Percentiles rank a stretch among this genome's conserved stretches.
These are phyloP conservation scores for Xylaria sp. DNA, from an alignment of 2,329 filamentous ascomycete genomes.

Conservation along the genomic window DNA sequence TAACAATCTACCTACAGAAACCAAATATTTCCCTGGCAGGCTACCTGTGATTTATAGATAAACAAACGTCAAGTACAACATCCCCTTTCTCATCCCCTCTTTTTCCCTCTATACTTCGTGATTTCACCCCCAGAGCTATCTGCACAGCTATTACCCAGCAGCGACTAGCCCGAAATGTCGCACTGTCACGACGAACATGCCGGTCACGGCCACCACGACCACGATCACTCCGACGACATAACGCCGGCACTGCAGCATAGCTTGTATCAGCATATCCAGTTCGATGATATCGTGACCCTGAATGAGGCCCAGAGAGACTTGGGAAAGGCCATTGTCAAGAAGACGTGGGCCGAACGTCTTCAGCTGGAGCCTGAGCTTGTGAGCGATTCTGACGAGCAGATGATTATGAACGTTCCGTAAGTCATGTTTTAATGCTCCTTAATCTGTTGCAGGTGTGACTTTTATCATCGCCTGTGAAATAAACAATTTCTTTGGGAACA, in stretches of 20 bases:
- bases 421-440: constrained; percentile 50
- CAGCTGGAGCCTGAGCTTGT: constrained; percentile 77
- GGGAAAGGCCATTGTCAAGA: constrained; percentile 82
- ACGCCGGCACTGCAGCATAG: constrained; percentile 90
- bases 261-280: constrained; percentile 92
- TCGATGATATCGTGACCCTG: constrained; percentile 83
- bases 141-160: neutral
- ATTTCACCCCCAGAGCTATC: neutral
- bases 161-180: constrained; percentile 47
- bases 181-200: constrained; percentile 65
- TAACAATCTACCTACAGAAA: neutral
- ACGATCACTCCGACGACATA: constrained; percentile 88
- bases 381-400: constrained; percentile 90
- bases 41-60: neutral
- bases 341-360: constrained; percentile 89
- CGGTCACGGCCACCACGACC: constrained; percentile 58
- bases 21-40: neutral
- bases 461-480: neutral
- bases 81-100: neutral
- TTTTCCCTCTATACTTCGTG: neutral
- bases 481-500: neutral
- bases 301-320: constrained; percentile 79
- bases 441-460: neutral
- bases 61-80: neutral
- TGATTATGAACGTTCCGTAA: constrained; percentile 92